Base-by-base conservation (phyloP, 1,139 yeast genomes). In the Candida sp. region DNA sequence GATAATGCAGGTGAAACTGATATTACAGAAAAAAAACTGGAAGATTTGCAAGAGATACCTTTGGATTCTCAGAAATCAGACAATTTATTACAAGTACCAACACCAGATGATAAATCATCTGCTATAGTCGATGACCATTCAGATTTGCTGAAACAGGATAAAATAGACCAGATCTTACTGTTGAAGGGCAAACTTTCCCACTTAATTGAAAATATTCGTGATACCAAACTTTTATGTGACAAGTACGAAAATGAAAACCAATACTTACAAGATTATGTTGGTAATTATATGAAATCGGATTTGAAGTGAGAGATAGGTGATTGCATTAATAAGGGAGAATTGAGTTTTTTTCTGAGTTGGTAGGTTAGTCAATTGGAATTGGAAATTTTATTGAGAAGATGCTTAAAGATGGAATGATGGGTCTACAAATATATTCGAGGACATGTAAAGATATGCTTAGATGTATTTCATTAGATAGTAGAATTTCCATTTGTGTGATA, bases 231-330 rank as follows among this genome's bases (percentile, higher is more conserved):
- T 40, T 70, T 80, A 40, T 83, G 87, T 54, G 81, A 81, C 25
- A 79, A 83, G 52, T 70, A 87, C 44, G 80, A 83, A 46, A 77
- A 77, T 44, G 97, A 93, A 55, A 90, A 89, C 63, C 78, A 75
- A 50, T 88, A 88, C 57, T 67, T 91, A 37, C 95, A 90, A 59
- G 96, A 89, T 41, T 91, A 89, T 57, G 89, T 88, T 40, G 96
- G 95, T 21, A 86, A 87, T 37, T 68, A 90, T 53, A 86, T 91
- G 88, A 76, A 81, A 33, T 37, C 39, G 1, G 39, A 27, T 9
- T 29, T 37, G 34, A 37, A 37, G 12, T 37, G 25, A 35, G 12
- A 11, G 29, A 25, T 2, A 11, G 7, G 29, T 25, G 7, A 25
- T 15, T 15, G 2, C 19, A 15, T 15, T 15, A 15, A 15, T 15